Percentiles rank a stretch among this genome's conserved stretches.
Evolutionary conservation across 1,139 yeast genomes (phyloP).

Genomic region (Yamadazyma triangularis): DNA sequence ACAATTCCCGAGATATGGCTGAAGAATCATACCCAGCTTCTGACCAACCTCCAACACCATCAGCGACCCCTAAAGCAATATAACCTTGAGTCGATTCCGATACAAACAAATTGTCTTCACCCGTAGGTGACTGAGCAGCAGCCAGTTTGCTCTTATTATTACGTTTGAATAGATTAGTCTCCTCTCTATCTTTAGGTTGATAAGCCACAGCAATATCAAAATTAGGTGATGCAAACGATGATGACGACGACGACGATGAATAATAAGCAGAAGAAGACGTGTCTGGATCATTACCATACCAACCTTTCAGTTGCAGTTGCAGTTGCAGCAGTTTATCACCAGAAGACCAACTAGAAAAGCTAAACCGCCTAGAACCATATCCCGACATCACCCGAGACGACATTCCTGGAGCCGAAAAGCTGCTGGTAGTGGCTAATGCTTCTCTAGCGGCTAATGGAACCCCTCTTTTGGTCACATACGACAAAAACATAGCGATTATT

Average conservation of each 20-base stretch:
- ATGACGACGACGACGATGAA: constrained; percentile 1
- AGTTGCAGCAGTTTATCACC: no score
- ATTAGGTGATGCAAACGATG: constrained; percentile 15
- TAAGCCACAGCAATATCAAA: constrained; percentile 65
- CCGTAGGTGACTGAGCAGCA: constrained; percentile 57
- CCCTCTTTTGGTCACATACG: constrained; percentile 22
- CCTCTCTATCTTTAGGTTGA: constrained; percentile 65
- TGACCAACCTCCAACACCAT: constrained; percentile 98
- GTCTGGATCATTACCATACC: not conserved
- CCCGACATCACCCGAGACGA: not conserved
- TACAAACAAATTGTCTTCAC: constrained; percentile 82
- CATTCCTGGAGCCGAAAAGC: no score
- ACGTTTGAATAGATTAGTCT: constrained; percentile 37
- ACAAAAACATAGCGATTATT: constrained; percentile 27
- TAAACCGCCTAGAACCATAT: not conserved
- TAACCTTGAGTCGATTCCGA: constrained; percentile 40
- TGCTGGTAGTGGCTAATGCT: no score
- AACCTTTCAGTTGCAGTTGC: no score
- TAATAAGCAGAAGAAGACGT: not conserved
- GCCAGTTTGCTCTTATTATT: constrained; percentile 24
- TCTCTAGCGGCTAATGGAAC: constrained; percentile 6
- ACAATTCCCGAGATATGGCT: constrained; percentile 70
- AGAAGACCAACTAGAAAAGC: constrained; percentile 10
- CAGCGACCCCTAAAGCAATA: constrained; percentile 83
- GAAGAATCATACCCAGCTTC: constrained; percentile 88